Conservation (phyloP, 192 early-diverging fungal species). For the Jimgerdemannia flammicorona region DNA sequence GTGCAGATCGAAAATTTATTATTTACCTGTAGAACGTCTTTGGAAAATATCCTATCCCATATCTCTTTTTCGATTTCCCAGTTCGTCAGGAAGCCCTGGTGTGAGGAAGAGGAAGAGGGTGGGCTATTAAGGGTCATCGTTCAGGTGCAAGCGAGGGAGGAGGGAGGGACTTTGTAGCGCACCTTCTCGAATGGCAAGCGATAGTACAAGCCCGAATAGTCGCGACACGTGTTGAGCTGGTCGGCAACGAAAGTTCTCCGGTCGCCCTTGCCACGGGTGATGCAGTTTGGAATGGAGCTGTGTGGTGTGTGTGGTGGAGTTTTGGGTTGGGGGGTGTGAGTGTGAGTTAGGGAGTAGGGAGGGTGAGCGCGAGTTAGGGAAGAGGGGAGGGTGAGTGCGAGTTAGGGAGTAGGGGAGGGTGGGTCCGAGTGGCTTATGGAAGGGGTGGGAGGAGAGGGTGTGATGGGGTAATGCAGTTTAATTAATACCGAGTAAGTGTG, state of each 20-base stretch:
- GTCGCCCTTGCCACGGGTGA: slow-evolving; percentile 53
- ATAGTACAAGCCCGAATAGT: slow-evolving; percentile 71
- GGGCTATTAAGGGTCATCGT: too few species aligned
- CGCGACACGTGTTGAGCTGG: slow-evolving; percentile 54
- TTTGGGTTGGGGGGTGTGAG: neutral
- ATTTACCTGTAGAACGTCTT: slow-evolving; percentile 57
- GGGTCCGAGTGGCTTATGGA: neutral
- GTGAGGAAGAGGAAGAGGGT: neutral
- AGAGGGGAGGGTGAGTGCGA: too few species aligned
- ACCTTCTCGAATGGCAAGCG: slow-evolving; percentile 78
- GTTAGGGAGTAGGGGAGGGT: too few species aligned
- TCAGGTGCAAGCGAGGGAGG: too few species aligned
- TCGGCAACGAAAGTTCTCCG: slow-evolving; percentile 63
- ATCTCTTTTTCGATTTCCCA: slow-evolving; percentile 78
- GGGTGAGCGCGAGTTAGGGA: too few species aligned
- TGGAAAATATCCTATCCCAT: slow-evolving; percentile 75
- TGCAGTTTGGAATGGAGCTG: slow-evolving; percentile 55
- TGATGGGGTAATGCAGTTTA: neutral
- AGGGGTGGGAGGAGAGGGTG: too few species aligned
- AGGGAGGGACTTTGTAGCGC: neutral
- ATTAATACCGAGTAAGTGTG: neutral
- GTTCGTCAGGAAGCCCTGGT: slow-evolving; percentile 62
- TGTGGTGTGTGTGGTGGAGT: neutral
- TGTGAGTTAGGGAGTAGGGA: slow-evolving; percentile 1
- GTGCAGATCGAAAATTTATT: too few species aligned